phyloP scores from a whole-genome alignment of 2,329 filamentous ascomycete genomes.

The Raffaelea albimanens region DNA sequence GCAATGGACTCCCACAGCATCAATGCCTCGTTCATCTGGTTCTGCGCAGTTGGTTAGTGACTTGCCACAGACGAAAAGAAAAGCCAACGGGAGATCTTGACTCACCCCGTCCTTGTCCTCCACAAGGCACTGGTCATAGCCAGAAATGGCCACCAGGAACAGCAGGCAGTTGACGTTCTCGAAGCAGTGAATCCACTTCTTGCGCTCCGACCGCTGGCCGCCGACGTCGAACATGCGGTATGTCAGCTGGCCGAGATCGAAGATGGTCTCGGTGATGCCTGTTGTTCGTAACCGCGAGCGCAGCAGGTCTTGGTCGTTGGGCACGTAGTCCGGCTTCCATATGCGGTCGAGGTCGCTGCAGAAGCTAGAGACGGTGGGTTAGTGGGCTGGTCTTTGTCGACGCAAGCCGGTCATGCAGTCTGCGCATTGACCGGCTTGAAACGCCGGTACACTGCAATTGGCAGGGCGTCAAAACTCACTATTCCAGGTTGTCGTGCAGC shows the following conservation, averaged over 20 bases:
- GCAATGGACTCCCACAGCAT: constrained; percentile 83
- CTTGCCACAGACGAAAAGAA: neutral
- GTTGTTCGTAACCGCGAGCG: constrained; percentile 86
- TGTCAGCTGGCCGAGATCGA: constrained; percentile 82
- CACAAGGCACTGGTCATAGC: constrained; percentile 91
- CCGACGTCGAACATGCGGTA: constrained; percentile 97
- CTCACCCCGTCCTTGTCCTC: constrained; percentile 93
- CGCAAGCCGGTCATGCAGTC: neutral
- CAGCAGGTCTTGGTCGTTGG: constrained; percentile 88
- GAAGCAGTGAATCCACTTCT: constrained; percentile 97
- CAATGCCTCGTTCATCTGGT: constrained; percentile 84
- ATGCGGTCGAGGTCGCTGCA: constrained; percentile 69
- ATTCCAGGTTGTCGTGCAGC: constrained; percentile 87
- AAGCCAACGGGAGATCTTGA: neutral
- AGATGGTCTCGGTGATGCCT: constrained; percentile 90
- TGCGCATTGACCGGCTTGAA: neutral
- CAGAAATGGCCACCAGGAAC: constrained; percentile 90
- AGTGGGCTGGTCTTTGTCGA: no score
- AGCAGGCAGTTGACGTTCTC: constrained; percentile 88
- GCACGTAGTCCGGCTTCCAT: constrained; percentile 70
- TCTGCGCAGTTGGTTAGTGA: constrained; percentile 37
- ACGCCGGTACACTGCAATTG: no score
- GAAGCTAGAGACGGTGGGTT: constrained; percentile 52
- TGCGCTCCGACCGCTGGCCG: constrained; percentile 83
- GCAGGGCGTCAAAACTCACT: constrained; percentile 47